Evolutionary conservation across 495 filamentous ascomycete species (phyloP).

Genomic region (Chaetomium tenue): DNA sequence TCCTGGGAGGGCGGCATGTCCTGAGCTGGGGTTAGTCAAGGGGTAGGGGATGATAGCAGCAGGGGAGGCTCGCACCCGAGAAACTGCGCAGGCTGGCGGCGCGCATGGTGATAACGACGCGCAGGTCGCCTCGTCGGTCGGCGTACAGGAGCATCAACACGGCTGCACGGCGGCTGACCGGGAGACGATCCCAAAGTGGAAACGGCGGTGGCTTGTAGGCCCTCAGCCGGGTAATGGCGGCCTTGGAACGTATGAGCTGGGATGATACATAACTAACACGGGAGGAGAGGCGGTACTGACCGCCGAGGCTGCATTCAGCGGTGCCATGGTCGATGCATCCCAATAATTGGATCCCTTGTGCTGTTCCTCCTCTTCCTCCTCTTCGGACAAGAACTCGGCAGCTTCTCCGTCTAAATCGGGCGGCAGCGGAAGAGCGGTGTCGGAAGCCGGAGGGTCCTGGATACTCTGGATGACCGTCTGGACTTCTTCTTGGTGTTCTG

Average conservation of each 20-base stretch:
- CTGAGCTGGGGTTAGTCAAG: conserved; percentile 35
- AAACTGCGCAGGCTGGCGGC: conserved; percentile 68
- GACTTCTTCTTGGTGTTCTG: conserved; percentile 7
- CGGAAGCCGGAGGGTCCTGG: conserved; percentile 1
- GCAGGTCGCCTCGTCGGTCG: conserved; percentile 69
- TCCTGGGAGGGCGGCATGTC: conserved; percentile 85
- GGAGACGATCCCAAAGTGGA: conserved; percentile 57
- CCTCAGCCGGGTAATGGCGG: conserved; percentile 73
- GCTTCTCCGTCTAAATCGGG: conserved; percentile 12
- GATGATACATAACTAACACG: conserved; percentile 5
- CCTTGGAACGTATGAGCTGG: conserved; percentile 44
- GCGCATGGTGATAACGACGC: conserved; percentile 84
- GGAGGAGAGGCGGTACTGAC: conserved; percentile 43
- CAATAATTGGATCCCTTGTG: conserved; percentile 45
- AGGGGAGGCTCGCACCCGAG: conserved; percentile 37
- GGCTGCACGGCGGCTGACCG: conserved; percentile 70
- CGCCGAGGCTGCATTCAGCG: conserved; percentile 55
- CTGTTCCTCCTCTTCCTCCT: conserved; percentile 7
- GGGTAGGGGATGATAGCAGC: background rate
- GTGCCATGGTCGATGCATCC: conserved; percentile 55
- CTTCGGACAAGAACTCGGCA: background rate
- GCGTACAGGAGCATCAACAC: conserved; percentile 84
- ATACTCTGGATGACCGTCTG: conserved; percentile 3
- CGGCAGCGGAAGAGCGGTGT: background rate
- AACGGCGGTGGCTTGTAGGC: conserved; percentile 62